Evolutionary conservation across 495 filamentous ascomycete genomes (phyloP), one percentile per base, ranked within the genome.

Genomic region (Aspergillus panamensis): DNA sequence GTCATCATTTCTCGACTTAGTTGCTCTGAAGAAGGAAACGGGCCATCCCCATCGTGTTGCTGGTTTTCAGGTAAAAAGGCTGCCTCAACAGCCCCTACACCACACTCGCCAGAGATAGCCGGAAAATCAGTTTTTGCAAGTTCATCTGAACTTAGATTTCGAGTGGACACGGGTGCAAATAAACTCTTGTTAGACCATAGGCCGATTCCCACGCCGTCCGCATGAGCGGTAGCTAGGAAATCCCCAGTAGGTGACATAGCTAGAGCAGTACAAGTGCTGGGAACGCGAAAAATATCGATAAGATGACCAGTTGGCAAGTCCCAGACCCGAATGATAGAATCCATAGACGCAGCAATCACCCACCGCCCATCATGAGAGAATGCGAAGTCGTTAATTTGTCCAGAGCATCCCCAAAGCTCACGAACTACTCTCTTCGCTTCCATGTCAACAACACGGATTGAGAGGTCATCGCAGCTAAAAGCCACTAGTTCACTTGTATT

Each of bases 361-460:
- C 94, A 97, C 39, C 92, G 80, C 21, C 92, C 94, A 70, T 97
- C 91, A 60, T 87, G 88, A 13, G 94, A 97, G 72, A 97, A 97
- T 58, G 84, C 85, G 63, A 93, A 90, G 69, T 96, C 90, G 65
- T 87, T 91, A 59, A 96, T 87, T 51, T 84, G 83, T 17, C 84
- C 87, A n/a, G 83, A 79, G 54, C 87, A 91, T 13, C 91, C 92
- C 91, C 90, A 94, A 37, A 99, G 84, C 69, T 97, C 94, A 74
- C 94, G 84, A 44, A 97, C 88, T 7, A 93, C 82, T 66, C 87
- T 91, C 61, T 87, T 87, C 1, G 95, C 97, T 67, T 92, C 90
- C 33, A 92, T 83, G 66, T 99, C 94, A 29, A 97, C 84, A 8
- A 97, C 82, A 16, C 93, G 83, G 39, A 99, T 89, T 9, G 86